Base-by-base conservation (phyloP, 2,329 filamentous ascomycete species). In the Kalmusia sp. region DNA sequence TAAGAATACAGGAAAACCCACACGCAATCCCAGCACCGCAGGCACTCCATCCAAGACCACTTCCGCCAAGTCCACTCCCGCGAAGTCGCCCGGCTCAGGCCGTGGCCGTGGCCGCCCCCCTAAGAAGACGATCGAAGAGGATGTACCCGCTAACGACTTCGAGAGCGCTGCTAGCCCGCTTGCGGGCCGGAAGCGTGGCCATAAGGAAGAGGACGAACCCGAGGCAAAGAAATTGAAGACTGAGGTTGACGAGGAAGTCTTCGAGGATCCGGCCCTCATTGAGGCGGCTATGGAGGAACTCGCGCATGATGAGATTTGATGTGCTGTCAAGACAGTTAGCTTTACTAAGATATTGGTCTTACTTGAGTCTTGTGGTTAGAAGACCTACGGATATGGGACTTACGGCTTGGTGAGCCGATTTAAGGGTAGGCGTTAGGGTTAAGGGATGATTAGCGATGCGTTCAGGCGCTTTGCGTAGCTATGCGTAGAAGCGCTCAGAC, bases 1-100 rank as follows among this genome's bases (percentile, higher is more conserved):
- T 5, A 61, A 62, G 22, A 58, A 50, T 4, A 17, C 22, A 7
- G 59, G 57, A 24, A 50, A 43, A 6, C 14, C 46, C 14, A 19
- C 39, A n/a, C 24, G 22, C 12, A 3, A n/a, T 14, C 14, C 12
- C 17, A 19, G 12, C 14, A 3, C 30, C 7, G 27, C 6, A 6
- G 12, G 12, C 6, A 19, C 43, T 6, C 43, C 31, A 19, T 11
- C 38, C 4, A 33, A 27, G 33, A 12, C 38, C 24, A 33, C 11
- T 7, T n/a, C 34, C 15, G 27, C 17, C 24, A 52, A 48, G 30
- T 6, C 3, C 28, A 49, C 51, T 9, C 31, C 34, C 3, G 27
- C 14, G 2, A 52, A 34, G 34, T 25, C 37, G n/a, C 28, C 38
- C 4, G 22, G 33, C 14, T 24, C 21, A 2, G 39, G 15, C 39